Conservation (phyloP, 2,329 filamentous ascomycete genomes). For the Claviceps sp. region DNA sequence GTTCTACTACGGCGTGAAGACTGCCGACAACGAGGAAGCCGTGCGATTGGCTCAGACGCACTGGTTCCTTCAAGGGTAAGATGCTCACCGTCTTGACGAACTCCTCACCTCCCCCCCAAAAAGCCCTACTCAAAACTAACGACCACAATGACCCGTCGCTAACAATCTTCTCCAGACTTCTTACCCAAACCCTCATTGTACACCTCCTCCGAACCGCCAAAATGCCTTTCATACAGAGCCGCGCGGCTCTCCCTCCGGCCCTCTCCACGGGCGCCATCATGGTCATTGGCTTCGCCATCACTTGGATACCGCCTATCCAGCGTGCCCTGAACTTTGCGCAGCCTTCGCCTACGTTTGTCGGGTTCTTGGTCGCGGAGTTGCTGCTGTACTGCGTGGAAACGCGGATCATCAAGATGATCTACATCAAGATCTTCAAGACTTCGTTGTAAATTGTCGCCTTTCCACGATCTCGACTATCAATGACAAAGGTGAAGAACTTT, state of each 20-base stretch:
- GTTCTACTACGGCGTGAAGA: conserved; percentile 13
- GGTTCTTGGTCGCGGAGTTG: conserved; percentile 13
- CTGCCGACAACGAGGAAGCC: conserved; percentile 3
- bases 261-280: conserved; percentile 14
- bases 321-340: conserved; percentile 10
- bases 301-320: conserved; percentile 14
- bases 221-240: conserved; percentile 14
- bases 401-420: conserved; percentile 15
- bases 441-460: too few species aligned
- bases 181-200: conserved; percentile 17
- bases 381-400: conserved; percentile 14
- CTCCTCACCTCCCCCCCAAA: too few species aligned
- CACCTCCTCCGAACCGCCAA: conserved; percentile 15
- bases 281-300: conserved; percentile 13
- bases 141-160: neutral
- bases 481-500: too few species aligned
- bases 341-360: conserved; percentile 11
- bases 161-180: conserved; percentile 6
- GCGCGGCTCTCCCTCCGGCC: conserved; percentile 8
- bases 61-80: conserved; percentile 16
- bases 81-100: neutral
- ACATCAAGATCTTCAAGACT: conserved; percentile 13
- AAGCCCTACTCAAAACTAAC: too few species aligned
- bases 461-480: too few species aligned
- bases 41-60: conserved; percentile 13